phyloP scores from a whole-genome alignment of 139 green algal genomes.

The Limnomonas spitsbergensis region DNA sequence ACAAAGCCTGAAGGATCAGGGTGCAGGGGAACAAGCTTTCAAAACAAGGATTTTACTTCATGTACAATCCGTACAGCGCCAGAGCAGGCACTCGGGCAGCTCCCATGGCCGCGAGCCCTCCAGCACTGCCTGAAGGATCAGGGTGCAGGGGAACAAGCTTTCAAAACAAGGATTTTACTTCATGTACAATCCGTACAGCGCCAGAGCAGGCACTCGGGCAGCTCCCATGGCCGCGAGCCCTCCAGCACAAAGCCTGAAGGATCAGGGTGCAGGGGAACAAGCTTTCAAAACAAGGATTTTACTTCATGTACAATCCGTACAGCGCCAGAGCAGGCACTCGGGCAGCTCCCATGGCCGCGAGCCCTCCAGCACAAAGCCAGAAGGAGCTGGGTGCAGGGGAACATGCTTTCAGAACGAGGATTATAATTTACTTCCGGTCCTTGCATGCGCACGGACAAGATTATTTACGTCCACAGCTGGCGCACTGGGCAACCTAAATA shows the following conservation, averaged over 20 bases:
- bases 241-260: slow-evolving; percentile 54
- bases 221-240: slow-evolving; percentile 47
- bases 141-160: too few relatives aligned
- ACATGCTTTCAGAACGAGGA: not conserved
- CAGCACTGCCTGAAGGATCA: too few relatives aligned
- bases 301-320: not conserved
- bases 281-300: too few relatives aligned
- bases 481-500: too few relatives aligned
- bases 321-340: slow-evolving; percentile 55
- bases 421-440: not conserved
- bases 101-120: slow-evolving; percentile 46
- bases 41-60: not conserved
- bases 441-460: too few relatives aligned
- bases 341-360: slow-evolving; percentile 51
- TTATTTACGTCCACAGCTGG: too few relatives aligned
- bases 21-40: not conserved
- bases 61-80: not conserved
- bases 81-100: slow-evolving; percentile 56
- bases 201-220: slow-evolving; percentile 59
- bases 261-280: slow-evolving; percentile 22
- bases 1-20: slow-evolving; percentile 42
- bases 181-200: too few relatives aligned
- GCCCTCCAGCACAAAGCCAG: slow-evolving; percentile 57
- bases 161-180: too few relatives aligned
- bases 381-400: slow-evolving; percentile 6